A percentile compares a stretch with the other conserved stretches of the same genome.
These are phyloP conservation scores for Geranium rotundifolium DNA, from an alignment of 345 rosid genomes.

Conservation along the genomic window DNA sequence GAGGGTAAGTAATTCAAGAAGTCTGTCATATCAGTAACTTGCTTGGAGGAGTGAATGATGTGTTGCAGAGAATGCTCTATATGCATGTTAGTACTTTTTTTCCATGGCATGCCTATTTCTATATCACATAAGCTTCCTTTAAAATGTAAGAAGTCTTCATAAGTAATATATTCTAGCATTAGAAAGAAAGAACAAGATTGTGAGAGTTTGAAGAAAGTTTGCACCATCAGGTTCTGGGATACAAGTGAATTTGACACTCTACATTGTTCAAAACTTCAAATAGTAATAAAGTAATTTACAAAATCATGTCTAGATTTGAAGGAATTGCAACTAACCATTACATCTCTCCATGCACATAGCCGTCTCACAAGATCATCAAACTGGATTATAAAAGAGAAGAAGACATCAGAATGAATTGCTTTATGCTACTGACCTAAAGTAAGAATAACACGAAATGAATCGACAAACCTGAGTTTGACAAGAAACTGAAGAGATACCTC, in stretches of 20 bases:
- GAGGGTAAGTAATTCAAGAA: neutral
- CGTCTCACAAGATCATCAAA: slow-evolving; percentile 71
- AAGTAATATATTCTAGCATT: neutral
- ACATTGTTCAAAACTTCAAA: neutral
- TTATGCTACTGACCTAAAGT: neutral
- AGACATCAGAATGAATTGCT: neutral
- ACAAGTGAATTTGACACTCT: neutral
- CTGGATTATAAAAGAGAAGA: slow-evolving; percentile 14
- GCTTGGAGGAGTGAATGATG: neutral
- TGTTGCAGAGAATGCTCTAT: neutral
- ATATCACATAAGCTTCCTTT: no score
- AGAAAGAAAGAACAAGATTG: neutral
- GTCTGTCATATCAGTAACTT: neutral
- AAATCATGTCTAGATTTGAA: slow-evolving; percentile 3
- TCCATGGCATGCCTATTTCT: neutral
- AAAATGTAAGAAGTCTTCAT: neutral
- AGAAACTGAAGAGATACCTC: slow-evolving; percentile 29
- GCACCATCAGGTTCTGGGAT: neutral
- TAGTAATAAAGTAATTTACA: slow-evolving; percentile 1
- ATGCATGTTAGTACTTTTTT: neutral
- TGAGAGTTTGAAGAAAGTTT: neutral
- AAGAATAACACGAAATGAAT: slow-evolving; percentile 4
- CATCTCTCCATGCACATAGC: slow-evolving; percentile 86
- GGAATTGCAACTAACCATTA: slow-evolving; percentile 53
- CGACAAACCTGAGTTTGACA: slow-evolving; percentile 43